phyloP scores from a whole-genome alignment of 1,284 basidiomycete species.

The Ustilago trichophora region DNA sequence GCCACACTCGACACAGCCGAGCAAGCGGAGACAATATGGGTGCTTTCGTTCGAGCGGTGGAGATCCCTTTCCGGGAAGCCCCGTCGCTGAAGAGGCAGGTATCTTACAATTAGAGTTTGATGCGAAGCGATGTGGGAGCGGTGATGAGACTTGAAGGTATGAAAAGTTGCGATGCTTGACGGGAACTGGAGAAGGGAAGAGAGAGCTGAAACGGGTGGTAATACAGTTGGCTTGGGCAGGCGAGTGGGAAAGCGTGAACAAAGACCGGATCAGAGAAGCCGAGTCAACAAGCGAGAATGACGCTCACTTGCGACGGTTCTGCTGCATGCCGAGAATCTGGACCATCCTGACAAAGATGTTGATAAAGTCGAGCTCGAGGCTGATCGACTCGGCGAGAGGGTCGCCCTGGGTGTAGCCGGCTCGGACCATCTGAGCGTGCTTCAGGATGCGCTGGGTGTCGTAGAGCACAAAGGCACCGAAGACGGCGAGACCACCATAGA shows the following conservation, averaged over 20 bases:
- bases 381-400: constrained; percentile 78
- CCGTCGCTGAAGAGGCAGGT: constrained; percentile 16
- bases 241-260: no score
- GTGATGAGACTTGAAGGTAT: constrained; percentile 10
- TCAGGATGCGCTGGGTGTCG: constrained; percentile 83
- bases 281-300: not conserved
- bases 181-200: not conserved
- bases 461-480: constrained; percentile 87
- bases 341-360: constrained; percentile 78
- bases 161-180: constrained; percentile 24
- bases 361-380: constrained; percentile 85
- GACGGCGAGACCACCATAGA: constrained; percentile 82
- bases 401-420: constrained; percentile 76
- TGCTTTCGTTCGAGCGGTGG: constrained; percentile 3
- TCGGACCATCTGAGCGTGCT: constrained; percentile 79
- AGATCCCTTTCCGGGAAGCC: no score
- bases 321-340: constrained; percentile 76
- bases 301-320: constrained; percentile 60
- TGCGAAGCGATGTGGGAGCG: constrained; percentile 4
- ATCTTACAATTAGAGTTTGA: constrained; percentile 25
- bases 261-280: not conserved
- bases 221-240: constrained; percentile 21
- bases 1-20: constrained; percentile 31
- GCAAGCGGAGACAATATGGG: not conserved
- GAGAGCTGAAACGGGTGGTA: no score